Base-by-base conservation (phyloP, 2,329 filamentous ascomycete species). In the Teratosphaeria epicoccoides region DNA sequence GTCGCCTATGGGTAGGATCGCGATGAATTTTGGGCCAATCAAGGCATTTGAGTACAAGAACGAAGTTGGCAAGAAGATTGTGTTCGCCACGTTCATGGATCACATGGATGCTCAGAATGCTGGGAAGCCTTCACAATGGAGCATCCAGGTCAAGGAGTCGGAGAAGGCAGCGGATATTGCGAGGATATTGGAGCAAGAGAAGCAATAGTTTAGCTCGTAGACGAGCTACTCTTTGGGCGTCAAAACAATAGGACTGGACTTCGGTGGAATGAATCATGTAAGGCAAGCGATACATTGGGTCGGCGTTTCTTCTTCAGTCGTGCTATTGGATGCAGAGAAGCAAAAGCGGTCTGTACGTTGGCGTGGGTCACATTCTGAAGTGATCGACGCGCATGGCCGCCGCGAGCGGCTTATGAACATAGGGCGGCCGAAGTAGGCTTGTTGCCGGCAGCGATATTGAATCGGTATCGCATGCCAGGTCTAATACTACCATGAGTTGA, bases 1-100 rank as follows among this genome's bases (percentile, higher is more conserved):
- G n/a, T 85, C 89, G 57, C 86, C 87, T 0, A 78, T 82, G 56
- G 88, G 88, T 14, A 79, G 84, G 37, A 74, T 91, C 46, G 78
- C 85, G 3, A 71, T 94, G 61, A 94, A 94, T 70, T 80, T 83
- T 59, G 68, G 74, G 20, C 68, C 90, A 47, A 68, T 87, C 28
- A 71, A 80, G 1, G 72, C 76, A n/a, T 28, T 82, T 49, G 73
- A 74, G 4, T 90, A 89, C 71, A 79, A 78, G 61, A 71, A 76
- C 6, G 75, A 77, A 24, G 61, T 59, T 12, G 74, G 66, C 46
- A 85, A 79, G 28, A 60, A 61, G 49, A 33, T 50, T 17, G 53
- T 61, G 6, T 52, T 53, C 71, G 85, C 53, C 1, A 43, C 48
- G 9, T 62, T 62, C 49, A 25, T 61, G 23, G 60, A 62, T 48